A percentile compares a stretch with the other conserved stretches of the same genome.
These are phyloP conservation scores for Amanita polypyramis DNA, from an alignment of 768 basidiomycete species.

Conservation along the genomic window DNA sequence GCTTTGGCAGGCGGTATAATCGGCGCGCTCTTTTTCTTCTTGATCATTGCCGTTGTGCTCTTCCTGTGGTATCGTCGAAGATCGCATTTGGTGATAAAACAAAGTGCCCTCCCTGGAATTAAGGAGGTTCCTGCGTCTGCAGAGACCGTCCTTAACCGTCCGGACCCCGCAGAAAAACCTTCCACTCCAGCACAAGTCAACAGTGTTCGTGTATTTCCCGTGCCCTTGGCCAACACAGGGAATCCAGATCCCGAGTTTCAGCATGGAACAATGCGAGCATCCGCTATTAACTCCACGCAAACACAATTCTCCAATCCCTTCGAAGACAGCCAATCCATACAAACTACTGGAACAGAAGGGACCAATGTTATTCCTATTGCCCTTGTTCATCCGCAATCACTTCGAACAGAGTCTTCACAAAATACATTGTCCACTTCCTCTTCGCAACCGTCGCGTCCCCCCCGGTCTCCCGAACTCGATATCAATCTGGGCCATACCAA, in stretches of 20 bases:
- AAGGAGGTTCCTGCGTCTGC: slow-evolving; percentile 65
- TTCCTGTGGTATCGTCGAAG: slow-evolving; percentile 62
- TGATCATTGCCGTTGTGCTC: slow-evolving; percentile 37
- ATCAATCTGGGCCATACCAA: slow-evolving; percentile 56
- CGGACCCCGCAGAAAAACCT: slow-evolving; percentile 70
- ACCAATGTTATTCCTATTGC: slow-evolving; percentile 87
- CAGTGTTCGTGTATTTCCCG: slow-evolving; percentile 38
- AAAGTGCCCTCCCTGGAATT: slow-evolving; percentile 23
- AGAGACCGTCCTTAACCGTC: slow-evolving; percentile 67
- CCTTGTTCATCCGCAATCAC: slow-evolving; percentile 53
- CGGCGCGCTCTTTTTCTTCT: slow-evolving; percentile 49
- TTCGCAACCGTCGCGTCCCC: slow-evolving; percentile 39
- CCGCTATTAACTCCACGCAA: slow-evolving; percentile 29
- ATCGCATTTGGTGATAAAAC: slow-evolving; percentile 27
- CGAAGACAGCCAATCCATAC: slow-evolving; percentile 68
- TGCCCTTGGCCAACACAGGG: slow-evolving; percentile 39
- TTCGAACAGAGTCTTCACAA: slow-evolving; percentile 18
- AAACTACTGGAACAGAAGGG: slow-evolving; percentile 69
- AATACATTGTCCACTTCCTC: slow-evolving; percentile 26
- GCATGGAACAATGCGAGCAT: slow-evolving; percentile 21
- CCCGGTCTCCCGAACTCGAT: slow-evolving; percentile 48
- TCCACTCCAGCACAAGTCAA: slow-evolving; percentile 22
- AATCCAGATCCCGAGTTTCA: slow-evolving; percentile 49
- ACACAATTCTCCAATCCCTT: slow-evolving; percentile 53
- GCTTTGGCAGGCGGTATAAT: slow-evolving; percentile 69